A percentile compares a stretch with the other conserved stretches of the same genome.
Evolutionary conservation across 495 filamentous ascomycete species (phyloP).

Genomic region (Stereocaulon alpinum): DNA sequence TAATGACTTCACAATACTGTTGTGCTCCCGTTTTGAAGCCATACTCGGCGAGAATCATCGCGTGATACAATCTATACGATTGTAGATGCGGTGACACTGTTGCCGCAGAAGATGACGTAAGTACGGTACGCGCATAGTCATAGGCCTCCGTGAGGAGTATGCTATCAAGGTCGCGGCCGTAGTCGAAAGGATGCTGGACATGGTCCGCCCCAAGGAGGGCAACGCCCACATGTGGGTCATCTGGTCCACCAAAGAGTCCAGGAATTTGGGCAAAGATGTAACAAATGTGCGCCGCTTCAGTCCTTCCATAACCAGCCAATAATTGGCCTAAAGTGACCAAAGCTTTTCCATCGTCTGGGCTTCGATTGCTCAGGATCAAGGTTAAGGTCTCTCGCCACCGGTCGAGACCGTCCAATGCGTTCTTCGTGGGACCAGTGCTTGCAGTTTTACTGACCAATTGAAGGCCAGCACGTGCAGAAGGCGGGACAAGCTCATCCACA

Average conservation of each 20-base stretch:
- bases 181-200: conserved; percentile 49
- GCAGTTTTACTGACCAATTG: conserved; percentile 71
- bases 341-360: conserved; percentile 61
- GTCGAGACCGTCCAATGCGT: conserved; percentile 73
- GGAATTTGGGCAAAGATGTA: conserved; percentile 45
- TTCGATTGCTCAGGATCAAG: conserved; percentile 79
- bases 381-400: conserved; percentile 88
- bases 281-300: conserved; percentile 88
- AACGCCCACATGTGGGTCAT: conserved; percentile 70
- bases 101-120: conserved; percentile 42
- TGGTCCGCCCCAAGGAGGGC: conserved; percentile 80
- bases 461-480: conserved; percentile 81
- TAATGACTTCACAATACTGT: conserved; percentile 82
- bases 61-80: conserved; percentile 81
- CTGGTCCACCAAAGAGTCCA: conserved; percentile 65
- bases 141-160: conserved; percentile 86
- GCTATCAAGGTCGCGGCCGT: conserved; percentile 69
- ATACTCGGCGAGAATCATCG: conserved; percentile 69
- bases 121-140: conserved; percentile 68
- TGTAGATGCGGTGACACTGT: conserved; percentile 72
- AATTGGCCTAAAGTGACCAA: conserved; percentile 73
- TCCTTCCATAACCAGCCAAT: conserved; percentile 74
- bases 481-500: conserved; percentile 92
- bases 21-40: conserved; percentile 75
- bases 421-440: conserved; percentile 50